Conservation (phyloP, 139 green algal genomes). For the Chlamydomonas incerta region DNA sequence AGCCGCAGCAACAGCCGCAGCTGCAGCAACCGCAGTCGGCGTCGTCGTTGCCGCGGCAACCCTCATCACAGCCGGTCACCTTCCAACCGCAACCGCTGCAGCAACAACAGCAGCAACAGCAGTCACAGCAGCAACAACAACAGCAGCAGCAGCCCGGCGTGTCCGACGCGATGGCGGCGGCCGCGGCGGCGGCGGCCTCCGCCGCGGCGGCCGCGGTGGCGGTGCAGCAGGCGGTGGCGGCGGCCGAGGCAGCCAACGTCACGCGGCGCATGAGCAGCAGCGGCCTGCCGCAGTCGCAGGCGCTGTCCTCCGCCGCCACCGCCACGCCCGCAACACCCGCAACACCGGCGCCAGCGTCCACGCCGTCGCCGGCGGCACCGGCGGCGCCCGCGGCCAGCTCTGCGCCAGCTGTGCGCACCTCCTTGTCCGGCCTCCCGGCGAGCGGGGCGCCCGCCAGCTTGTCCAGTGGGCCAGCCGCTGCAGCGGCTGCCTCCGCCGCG, state of each 20-base stretch:
- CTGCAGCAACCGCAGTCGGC: not conserved
- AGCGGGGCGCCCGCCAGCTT: too few species aligned
- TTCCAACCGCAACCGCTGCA: not conserved
- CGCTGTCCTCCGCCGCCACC: not conserved
- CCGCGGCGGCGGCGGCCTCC: not conserved
- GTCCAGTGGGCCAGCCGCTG: too few species aligned
- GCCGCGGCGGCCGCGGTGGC: not conserved
- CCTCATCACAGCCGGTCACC: too few species aligned
- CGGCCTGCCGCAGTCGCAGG: not conserved
- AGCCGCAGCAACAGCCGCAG: not conserved
- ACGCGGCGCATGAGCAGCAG: not conserved
- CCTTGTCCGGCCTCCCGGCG: too few species aligned
- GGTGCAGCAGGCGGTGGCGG: slow-evolving; percentile 5
- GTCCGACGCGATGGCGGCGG: not conserved
- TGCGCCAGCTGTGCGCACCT: not conserved
- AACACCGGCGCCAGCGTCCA: not conserved
- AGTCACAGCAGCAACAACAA: slow-evolving; percentile 7
- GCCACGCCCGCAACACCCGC: not conserved
- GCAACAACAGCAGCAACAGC: slow-evolving; percentile 3
- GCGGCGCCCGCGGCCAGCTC: not conserved
- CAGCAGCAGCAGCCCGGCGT: not conserved
- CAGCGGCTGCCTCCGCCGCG: not conserved
- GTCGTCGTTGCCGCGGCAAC: too few species aligned
- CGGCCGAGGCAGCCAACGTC: not conserved
- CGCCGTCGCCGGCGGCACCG: not conserved